These are phyloP conservation scores for Furcasterigmium sp. DNA, from an alignment of 2,329 filamentous ascomycete genomes.

Conservation along the genomic window DNA sequence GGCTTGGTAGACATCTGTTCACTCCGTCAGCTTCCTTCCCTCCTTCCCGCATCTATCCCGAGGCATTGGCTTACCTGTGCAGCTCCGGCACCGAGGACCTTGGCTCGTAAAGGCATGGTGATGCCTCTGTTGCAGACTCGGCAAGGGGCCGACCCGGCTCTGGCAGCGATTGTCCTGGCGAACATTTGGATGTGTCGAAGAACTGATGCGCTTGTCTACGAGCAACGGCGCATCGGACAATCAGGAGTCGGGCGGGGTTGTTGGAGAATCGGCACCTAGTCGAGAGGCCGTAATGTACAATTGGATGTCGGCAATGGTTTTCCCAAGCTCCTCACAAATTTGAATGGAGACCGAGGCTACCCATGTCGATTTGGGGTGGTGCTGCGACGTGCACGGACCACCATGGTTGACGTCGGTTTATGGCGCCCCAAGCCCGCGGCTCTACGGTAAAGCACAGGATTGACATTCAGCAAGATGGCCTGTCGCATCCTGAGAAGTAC, in stretches of 20 bases:
- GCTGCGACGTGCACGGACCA: not conserved
- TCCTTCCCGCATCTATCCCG: no score
- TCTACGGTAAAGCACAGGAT: not conserved
- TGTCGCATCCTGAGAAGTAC: no score
- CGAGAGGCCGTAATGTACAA: no score
- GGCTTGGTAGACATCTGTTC: slow-evolving; percentile 29
- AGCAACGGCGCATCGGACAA: slow-evolving; percentile 25
- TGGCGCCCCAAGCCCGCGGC: no score
- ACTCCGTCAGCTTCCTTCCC: not conserved
- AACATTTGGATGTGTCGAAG: slow-evolving; percentile 39
- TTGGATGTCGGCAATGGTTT: slow-evolving; percentile 24
- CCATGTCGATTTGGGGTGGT: slow-evolving; percentile 2
- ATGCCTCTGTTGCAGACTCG: slow-evolving; percentile 34
- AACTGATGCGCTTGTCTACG: slow-evolving; percentile 26
- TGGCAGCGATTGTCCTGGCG: slow-evolving; percentile 45
- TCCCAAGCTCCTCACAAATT: slow-evolving; percentile 21
- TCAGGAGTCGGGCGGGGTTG: slow-evolving; percentile 5
- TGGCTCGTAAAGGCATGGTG: slow-evolving; percentile 77
- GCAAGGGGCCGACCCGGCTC: slow-evolving; percentile 45
- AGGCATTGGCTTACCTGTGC: slow-evolving; percentile 9
- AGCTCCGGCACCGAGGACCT: slow-evolving; percentile 46
- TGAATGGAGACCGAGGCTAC: slow-evolving; percentile 17
- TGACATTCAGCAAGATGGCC: no score
- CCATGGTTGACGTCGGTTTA: not conserved
- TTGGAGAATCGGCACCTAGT: not conserved